A percentile compares a stretch with the other conserved stretches of the same genome.
Conservation (phyloP, 2,329 filamentous ascomycete genomes). For the Colletotrichum liaoningense region DNA sequence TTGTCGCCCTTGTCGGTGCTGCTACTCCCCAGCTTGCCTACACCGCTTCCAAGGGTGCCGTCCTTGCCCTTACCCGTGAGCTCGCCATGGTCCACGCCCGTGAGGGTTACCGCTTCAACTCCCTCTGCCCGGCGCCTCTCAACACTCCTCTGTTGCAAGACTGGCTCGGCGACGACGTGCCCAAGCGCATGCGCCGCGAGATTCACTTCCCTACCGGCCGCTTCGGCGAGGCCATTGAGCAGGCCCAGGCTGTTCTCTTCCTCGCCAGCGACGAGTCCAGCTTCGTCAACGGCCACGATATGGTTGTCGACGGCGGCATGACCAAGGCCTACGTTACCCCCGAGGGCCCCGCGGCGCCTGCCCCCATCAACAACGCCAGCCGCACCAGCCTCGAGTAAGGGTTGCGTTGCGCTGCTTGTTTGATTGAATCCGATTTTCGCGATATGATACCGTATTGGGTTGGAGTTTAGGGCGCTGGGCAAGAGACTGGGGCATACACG, state of each 20-base stretch:
- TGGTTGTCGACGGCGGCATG: slow-evolving; percentile 96
- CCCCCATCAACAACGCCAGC: slow-evolving; percentile 70
- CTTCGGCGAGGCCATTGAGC: slow-evolving; percentile 94
- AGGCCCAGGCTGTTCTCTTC: slow-evolving; percentile 90
- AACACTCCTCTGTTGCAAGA: slow-evolving; percentile 94
- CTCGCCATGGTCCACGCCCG: slow-evolving; percentile 91
- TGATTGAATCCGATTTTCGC: background rate
- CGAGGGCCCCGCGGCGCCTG: slow-evolving; percentile 65
- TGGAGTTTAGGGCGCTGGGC: slow-evolving; percentile 31
- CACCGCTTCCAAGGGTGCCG: slow-evolving; percentile 93
- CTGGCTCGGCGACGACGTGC: slow-evolving; percentile 88
- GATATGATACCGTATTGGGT: slow-evolving; percentile 14
- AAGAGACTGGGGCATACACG: slow-evolving; percentile 2
- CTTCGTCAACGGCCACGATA: slow-evolving; percentile 92
- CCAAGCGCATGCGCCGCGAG: slow-evolving; percentile 85
- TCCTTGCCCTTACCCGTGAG: slow-evolving; percentile 89
- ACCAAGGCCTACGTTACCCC: slow-evolving; percentile 87
- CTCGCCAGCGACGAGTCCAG: slow-evolving; percentile 88
- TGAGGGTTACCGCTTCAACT: slow-evolving; percentile 91
- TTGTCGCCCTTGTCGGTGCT: slow-evolving; percentile 87
- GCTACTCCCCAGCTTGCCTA: slow-evolving; percentile 93
- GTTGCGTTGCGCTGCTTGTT: background rate
- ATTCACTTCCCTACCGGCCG: slow-evolving; percentile 90
- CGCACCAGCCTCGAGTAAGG: slow-evolving; percentile 24
- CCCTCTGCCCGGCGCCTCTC: slow-evolving; percentile 87